Conservation (phyloP, 108 stramenopile genomes). For the Pseudonitzschia delicatissima region DNA sequence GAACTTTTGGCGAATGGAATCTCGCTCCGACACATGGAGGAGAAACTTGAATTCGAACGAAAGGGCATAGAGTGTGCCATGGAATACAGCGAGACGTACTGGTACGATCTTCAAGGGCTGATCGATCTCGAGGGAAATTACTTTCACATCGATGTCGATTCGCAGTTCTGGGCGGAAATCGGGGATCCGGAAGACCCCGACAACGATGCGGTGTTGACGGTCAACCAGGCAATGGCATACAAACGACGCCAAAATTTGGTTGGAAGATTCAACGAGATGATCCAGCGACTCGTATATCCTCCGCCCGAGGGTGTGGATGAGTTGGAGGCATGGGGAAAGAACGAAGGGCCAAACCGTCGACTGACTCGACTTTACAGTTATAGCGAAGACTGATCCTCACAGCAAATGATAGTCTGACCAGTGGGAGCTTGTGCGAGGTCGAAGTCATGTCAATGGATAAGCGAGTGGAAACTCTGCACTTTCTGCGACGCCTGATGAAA, state of each 20-base stretch:
- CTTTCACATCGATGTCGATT: slow-evolving; percentile 2
- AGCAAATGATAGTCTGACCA: no score
- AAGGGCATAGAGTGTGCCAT: neutral
- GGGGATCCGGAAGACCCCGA: neutral
- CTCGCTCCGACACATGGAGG: neutral
- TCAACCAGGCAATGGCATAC: neutral
- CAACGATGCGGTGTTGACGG: neutral
- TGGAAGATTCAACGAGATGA: neutral
- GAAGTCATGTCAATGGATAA: no score
- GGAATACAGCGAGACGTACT: neutral
- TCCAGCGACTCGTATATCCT: neutral
- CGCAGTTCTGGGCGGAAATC: neutral
- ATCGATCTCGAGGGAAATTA: neutral
- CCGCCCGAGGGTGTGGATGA: slow-evolving; percentile 2
- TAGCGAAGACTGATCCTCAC: no score
- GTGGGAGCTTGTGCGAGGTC: no score
- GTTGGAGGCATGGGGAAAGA: neutral
- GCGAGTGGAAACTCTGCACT: no score
- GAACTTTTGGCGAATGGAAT: neutral
- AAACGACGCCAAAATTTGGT: neutral
- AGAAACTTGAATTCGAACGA: neutral
- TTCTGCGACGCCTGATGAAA: no score
- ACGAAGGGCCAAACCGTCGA: no score
- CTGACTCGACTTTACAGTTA: no score
- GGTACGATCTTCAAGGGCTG: neutral